These are phyloP conservation scores for Solanum dulcamara DNA, from an alignment of 257 asterid species.

Conservation along the genomic window DNA sequence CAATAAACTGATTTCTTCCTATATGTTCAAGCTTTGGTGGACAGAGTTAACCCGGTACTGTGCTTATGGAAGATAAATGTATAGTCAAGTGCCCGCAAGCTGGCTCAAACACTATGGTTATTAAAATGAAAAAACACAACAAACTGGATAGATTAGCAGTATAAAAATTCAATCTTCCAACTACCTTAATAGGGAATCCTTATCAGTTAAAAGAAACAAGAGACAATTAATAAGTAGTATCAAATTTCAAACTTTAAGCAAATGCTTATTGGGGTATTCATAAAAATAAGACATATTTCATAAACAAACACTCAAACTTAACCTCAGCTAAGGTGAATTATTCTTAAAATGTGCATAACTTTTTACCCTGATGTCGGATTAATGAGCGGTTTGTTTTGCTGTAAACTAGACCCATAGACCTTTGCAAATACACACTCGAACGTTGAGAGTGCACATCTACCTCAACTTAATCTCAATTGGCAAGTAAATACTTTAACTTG, in stretches of 20 bases:
- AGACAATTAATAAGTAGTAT: neutral
- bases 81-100: no score
- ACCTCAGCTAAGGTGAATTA: neutral
- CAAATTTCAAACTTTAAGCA: neutral
- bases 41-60: no score
- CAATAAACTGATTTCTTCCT: no score
- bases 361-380: neutral
- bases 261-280: neutral
- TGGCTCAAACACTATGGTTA: neutral
- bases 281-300: neutral
- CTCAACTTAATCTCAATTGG: neutral
- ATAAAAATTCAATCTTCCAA: neutral
- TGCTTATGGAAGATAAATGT: no score
- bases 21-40: no score
- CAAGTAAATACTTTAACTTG: neutral
- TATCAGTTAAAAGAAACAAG: neutral
- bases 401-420: neutral
- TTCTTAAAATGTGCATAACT: neutral
- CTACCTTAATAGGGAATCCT: neutral
- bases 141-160: neutral
- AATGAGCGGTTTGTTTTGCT: neutral
- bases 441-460: neutral
- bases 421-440: neutral
- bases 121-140: neutral
- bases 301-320: neutral